Conservation (phyloP, 176 grass and related monocot species). For the Puccinellia tenuiflora region DNA sequence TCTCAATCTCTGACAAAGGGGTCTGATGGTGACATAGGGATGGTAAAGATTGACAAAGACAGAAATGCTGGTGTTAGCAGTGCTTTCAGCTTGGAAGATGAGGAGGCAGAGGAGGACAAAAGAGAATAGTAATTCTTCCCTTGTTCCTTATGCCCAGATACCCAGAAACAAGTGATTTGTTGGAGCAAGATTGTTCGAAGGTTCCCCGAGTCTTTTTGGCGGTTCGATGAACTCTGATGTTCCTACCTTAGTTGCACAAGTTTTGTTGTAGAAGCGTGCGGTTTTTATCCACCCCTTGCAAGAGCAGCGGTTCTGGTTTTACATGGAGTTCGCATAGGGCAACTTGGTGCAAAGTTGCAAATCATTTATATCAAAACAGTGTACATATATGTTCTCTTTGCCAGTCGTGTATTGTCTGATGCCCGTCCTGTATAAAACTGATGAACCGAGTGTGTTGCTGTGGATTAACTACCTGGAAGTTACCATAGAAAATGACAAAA, state of each 20-base stretch:
- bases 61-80: conserved; percentile 42
- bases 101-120: conserved; percentile 86
- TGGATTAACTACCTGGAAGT: neutral
- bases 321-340: conserved; percentile 33
- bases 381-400: conserved; percentile 29
- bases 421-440: neutral
- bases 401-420: neutral
- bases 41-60: conserved; percentile 78
- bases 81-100: conserved; percentile 58
- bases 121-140: conserved; percentile 44
- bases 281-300: neutral
- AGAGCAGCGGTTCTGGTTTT: neutral
- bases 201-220: conserved; percentile 4
- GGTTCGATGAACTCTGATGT: neutral
- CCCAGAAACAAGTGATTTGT: conserved; percentile 8
- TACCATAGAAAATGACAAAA: neutral
- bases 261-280: conserved; percentile 19
- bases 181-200: conserved; percentile 23
- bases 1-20: conserved; percentile 80
- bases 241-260: conserved; percentile 3
- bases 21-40: conserved; percentile 75
- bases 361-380: conserved; percentile 24
- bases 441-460: neutral
- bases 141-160: neutral
- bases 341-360: conserved; percentile 1